Base-by-base conservation (phyloP, 2,329 filamentous ascomycete species). In the Colletotrichum sp. region DNA sequence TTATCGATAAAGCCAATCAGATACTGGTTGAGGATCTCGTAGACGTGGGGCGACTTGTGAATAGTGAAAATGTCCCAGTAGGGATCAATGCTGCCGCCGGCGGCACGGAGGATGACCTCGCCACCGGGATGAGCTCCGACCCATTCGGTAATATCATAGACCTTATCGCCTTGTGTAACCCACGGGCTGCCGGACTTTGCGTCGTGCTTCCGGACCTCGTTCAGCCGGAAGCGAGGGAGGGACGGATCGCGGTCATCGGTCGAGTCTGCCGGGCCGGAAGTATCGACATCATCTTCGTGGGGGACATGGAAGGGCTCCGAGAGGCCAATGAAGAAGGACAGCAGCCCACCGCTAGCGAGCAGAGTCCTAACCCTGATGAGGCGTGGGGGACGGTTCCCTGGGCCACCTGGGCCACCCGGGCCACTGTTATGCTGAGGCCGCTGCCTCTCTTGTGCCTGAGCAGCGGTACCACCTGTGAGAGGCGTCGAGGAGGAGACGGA, bases 71-170 rank as follows among this genome's bases (percentile, higher is more conserved):
- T 93, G 75, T 93, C 87, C 93, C 93, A 94, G 83, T 93, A 94
- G 0, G 90, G 89, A 68, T 94, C 92, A 66, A 94, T 90, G 71
- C 89, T 90, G 49, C 90, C 89, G 5, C 93, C 93, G 2, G 91
- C 92, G 2, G 93, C 93, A 34, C 90, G 89, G 10, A 94, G 85
- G 75, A 94, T 94, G 16, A 94, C 91, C 68, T 93, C 90, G 57
- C 93, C 93, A 5, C 93, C 93, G 0, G 93, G 93, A 80, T 94
- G 93, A 1, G 89, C 91, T 2, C 87, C 85, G 26, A 94, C 85
- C 91, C 92, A 94, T 67, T 93, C 91, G 1, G 92, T 94, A 68
- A 94, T 94, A 80, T 94, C 90, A 86, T 94, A 94, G 24, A 94
- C 92, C 72, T 91, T 90, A 80, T 91, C 90, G 28, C 88, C 90